phyloP scores from a whole-genome alignment of 2,329 filamentous ascomycete species.

The Harringtonia aguacate region DNA sequence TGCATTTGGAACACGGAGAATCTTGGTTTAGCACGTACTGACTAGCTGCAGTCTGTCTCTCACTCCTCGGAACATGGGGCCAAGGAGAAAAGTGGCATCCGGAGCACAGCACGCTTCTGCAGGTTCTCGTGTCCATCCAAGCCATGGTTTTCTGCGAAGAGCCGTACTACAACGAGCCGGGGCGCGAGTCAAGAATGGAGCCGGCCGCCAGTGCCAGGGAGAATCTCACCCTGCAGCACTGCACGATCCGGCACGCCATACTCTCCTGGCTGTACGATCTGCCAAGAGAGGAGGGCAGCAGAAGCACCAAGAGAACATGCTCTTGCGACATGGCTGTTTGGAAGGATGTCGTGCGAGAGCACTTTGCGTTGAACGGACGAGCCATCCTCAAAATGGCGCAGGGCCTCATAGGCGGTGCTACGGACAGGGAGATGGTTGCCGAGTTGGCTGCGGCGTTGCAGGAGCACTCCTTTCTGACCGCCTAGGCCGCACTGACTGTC shows the following conservation, averaged over 20 bases:
- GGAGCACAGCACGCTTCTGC: constrained; percentile 35
- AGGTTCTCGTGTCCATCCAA: constrained; percentile 45
- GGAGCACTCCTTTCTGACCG: background rate
- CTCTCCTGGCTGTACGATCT: constrained; percentile 15
- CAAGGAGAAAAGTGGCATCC: constrained; percentile 32
- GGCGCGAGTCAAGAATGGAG: constrained; percentile 16
- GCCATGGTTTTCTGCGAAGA: constrained; percentile 44
- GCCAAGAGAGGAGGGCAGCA: no score
- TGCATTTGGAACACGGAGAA: constrained; percentile 3
- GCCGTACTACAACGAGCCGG: constrained; percentile 46
- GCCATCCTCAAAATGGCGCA: constrained; percentile 11
- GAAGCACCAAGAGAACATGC: background rate
- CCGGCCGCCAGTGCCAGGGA: constrained; percentile 16
- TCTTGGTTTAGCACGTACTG: background rate
- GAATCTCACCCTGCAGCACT: constrained; percentile 16
- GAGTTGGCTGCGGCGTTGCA: background rate
- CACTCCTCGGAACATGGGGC: constrained; percentile 36
- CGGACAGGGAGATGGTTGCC: constrained; percentile 1
- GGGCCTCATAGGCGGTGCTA: constrained; percentile 7
- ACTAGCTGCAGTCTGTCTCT: constrained; percentile 30
- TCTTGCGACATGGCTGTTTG: constrained; percentile 12
- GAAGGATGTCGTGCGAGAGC: constrained; percentile 14
- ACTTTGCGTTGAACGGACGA: constrained; percentile 13
- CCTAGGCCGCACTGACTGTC: no score
- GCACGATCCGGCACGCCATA: constrained; percentile 20